Evolutionary conservation across 2,329 filamentous ascomycete genomes (phyloP).

Genomic region (Furcasterigmium furcatum): DNA sequence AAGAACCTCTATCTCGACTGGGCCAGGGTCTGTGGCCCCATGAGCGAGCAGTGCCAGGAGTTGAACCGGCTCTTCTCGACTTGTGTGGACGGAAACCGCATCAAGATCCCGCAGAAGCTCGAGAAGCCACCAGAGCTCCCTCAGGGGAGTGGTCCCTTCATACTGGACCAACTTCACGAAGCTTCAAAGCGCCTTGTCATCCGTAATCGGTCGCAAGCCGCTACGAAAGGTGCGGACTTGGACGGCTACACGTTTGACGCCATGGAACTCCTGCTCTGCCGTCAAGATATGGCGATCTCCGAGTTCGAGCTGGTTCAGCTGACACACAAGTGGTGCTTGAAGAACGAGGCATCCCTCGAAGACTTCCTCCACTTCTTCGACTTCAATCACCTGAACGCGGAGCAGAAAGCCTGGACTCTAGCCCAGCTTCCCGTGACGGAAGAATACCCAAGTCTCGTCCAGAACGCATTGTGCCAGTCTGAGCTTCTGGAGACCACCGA

Average conservation of each 20-base stretch:
- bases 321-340: conserved; percentile 27
- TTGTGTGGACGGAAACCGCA: conserved; percentile 36
- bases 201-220: not conserved
- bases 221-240: too few relatives aligned
- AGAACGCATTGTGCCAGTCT: conserved; percentile 32
- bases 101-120: conserved; percentile 28
- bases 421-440: conserved; percentile 22
- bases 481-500: conserved; percentile 23
- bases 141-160: conserved; percentile 20
- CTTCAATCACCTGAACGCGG: conserved; percentile 22
- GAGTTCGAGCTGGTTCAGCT: conserved; percentile 33
- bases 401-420: conserved; percentile 32
- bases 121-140: conserved; percentile 21
- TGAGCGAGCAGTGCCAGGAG: conserved; percentile 34
- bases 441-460: conserved; percentile 21
- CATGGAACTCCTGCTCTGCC: conserved; percentile 25
- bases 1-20: conserved; percentile 39
- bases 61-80: conserved; percentile 36
- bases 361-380: conserved; percentile 25
- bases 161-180: conserved; percentile 32
- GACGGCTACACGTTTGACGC: conserved; percentile 19
- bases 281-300: conserved; percentile 29
- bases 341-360: conserved; percentile 19
- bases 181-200: conserved; percentile 11
- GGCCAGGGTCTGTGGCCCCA: conserved; percentile 28